Conservation (phyloP, 306 rosid species). For the Prunus campanulata region DNA sequence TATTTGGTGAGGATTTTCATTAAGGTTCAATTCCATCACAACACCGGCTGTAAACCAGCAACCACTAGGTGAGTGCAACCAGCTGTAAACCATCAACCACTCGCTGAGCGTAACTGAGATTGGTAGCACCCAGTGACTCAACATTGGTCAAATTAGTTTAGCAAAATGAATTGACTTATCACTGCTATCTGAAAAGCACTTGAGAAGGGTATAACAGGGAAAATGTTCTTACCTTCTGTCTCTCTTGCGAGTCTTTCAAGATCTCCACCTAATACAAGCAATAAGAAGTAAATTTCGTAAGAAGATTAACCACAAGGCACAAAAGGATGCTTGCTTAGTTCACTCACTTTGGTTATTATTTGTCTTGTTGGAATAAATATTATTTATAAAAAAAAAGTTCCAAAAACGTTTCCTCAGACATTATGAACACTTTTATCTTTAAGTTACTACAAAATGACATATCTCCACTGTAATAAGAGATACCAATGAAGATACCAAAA, state of each 20-base stretch:
- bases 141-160: neutral
- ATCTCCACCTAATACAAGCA: constrained; percentile 60
- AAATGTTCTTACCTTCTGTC: constrained; percentile 61
- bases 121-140: neutral
- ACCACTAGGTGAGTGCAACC: neutral
- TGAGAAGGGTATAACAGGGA: constrained; percentile 1
- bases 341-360: neutral
- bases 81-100: constrained; percentile 6
- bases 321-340: neutral
- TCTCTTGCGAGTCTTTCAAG: constrained; percentile 75
- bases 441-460: neutral
- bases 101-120: neutral
- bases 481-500: neutral
- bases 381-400: neutral
- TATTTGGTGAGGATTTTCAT: neutral
- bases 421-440: neutral
- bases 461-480: neutral
- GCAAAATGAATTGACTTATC: neutral
- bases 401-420: neutral
- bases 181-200: neutral
- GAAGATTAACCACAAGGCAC: neutral
- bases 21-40: neutral
- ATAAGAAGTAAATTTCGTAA: constrained; percentile 2
- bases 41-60: constrained; percentile 1
- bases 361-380: neutral